Percentiles rank a stretch among this genome's conserved stretches.
Evolutionary conservation across 2,329 filamentous ascomycete species (phyloP).

Genomic region (Diaporthe capsici): DNA sequence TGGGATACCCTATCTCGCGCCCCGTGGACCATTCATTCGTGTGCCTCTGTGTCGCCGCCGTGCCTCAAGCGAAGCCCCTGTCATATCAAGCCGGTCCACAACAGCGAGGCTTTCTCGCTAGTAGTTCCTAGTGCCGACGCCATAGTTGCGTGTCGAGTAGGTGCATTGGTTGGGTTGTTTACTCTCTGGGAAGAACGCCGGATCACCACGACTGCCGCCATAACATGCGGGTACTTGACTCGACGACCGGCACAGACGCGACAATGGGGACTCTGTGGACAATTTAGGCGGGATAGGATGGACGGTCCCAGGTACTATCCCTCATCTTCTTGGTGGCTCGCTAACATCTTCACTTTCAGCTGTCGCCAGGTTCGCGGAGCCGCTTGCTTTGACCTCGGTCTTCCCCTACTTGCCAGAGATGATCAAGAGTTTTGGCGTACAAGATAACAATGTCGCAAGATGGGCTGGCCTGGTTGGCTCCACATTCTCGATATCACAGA

Average conservation of each 20-base stretch:
- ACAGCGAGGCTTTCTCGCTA: not conserved
- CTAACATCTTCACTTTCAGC: conserved; percentile 64
- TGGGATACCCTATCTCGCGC: conserved; percentile 28
- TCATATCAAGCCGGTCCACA: conserved; percentile 6
- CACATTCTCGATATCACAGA: conserved; percentile 80
- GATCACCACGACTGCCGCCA: not conserved
- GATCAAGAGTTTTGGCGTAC: conserved; percentile 83
- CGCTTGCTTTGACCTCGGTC: conserved; percentile 79
- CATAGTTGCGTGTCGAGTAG: conserved; percentile 31
- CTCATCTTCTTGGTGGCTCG: conserved; percentile 42
- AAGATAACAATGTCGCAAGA: conserved; percentile 79
- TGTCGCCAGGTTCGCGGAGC: conserved; percentile 84
- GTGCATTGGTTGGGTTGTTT: not conserved
- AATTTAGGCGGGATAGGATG: not conserved
- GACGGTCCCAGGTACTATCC: conserved; percentile 40
- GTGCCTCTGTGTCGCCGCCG: conserved; percentile 32
- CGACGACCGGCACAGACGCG: conserved; percentile 1
- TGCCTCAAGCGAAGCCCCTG: conserved; percentile 38
- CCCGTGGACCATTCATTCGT: not conserved
- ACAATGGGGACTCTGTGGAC: not conserved
- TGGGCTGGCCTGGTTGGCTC: conserved; percentile 84
- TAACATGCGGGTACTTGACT: not conserved
- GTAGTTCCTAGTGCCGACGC: conserved; percentile 31
- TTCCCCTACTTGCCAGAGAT: conserved; percentile 83
- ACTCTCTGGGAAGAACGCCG: conserved; percentile 3